Evolutionary conservation across 768 basidiomycete genomes (phyloP).

Genomic region (Lactarius pseudohatsudake): DNA sequence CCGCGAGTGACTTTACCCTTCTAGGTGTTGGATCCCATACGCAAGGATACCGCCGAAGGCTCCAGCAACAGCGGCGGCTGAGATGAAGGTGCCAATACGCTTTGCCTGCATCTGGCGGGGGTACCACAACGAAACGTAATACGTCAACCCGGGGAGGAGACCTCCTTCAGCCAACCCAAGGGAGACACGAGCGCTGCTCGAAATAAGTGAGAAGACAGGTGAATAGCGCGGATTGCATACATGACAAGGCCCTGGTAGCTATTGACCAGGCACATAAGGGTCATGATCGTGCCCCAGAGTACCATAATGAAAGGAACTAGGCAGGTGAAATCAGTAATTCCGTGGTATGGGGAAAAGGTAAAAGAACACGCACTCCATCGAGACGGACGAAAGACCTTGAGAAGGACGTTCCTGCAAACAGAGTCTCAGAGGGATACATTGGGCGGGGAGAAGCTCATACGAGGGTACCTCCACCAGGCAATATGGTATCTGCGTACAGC

Average conservation of each 20-base stretch:
- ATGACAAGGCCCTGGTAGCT: conserved; percentile 35
- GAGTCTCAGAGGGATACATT: not conserved
- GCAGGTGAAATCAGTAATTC: conserved; percentile 15
- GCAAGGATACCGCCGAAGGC: conserved; percentile 51
- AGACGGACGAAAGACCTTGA: conserved; percentile 40
- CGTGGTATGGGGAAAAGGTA: not conserved
- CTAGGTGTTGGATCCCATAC: conserved; percentile 47
- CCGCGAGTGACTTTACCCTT: conserved; percentile 36
- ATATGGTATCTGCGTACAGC: too few species aligned
- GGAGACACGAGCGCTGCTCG: conserved; percentile 40
- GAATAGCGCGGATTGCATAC: conserved; percentile 33
- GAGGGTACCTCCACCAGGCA: too few species aligned
- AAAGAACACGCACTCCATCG: conserved; percentile 36
- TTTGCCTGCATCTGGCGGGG: conserved; percentile 54
- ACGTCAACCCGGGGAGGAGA: conserved; percentile 40
- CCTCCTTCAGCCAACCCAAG: conserved; percentile 52
- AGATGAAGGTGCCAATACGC: conserved; percentile 63
- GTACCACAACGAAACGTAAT: conserved; percentile 60
- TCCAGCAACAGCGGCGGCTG: conserved; percentile 55
- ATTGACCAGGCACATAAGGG: conserved; percentile 41
- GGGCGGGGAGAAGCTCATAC: not conserved
- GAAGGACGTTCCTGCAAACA: conserved; percentile 38
- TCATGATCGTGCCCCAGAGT: conserved; percentile 42
- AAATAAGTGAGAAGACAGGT: not conserved
- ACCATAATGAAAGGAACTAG: conserved; percentile 44